Base-by-base conservation (phyloP, 768 basidiomycete genomes). In the Xerocomus spinulosus region DNA sequence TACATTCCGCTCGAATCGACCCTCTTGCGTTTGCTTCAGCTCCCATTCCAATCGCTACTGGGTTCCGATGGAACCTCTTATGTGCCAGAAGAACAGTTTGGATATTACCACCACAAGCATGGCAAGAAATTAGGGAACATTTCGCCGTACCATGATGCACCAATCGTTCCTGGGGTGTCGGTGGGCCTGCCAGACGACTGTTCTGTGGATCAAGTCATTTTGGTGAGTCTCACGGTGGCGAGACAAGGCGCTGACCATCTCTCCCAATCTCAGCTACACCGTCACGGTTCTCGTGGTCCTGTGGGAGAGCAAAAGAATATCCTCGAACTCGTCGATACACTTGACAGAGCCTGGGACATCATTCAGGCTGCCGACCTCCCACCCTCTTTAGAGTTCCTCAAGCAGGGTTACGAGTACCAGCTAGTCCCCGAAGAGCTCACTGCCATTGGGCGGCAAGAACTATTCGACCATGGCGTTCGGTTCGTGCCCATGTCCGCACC, bases 251-350 rank as follows among this genome's bases (percentile, higher is more conserved):
- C 21, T 15, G 34, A 32, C 32, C 33, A 25, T 23, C 34, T 3
- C 49, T 15, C 14, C 25, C 17, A 13, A 33, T 20, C 3, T 10
- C 36, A 74, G 73, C 61, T 75, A 54, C 69, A 69, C 49, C 57
- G 73, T 15, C 74, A 75, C 48, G 74, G 74, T 20, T 68, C 67
- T 44, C 71, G 73, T 33, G 68, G 62, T 51, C 73, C 70, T 13
- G 51, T 50, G 13, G 44, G 29, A 5, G 63, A 65, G 58, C 58
- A 58, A 14, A 5, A 14, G 23, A 65, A 56, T 49, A 68, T 73
- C 39, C 51, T 54, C 1, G 44, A 64, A 41, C 66, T 75, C 25
- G 62, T 61, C 14, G 36, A 48, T 13, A 70, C 67, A 41, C 64
- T 74, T 5, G 52, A 54, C 3, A 46, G 56, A 35, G 48, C 59